Evolutionary conservation across 208 protist genomes (phyloP).

Genomic region (Leishmania major): DNA sequence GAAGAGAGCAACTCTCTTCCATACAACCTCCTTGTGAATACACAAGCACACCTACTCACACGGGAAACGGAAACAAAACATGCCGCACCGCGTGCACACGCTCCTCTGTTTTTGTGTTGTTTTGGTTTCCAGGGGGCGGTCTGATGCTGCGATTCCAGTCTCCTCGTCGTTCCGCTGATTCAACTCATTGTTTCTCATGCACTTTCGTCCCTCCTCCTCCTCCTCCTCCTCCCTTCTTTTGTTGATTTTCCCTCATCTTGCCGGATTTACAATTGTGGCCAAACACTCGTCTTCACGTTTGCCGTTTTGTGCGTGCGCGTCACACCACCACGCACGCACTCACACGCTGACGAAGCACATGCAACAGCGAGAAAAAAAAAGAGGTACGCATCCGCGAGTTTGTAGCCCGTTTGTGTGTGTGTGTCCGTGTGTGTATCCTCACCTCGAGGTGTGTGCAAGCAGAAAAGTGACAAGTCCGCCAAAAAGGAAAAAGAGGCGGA

Average conservation of each 20-base stretch:
- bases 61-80: neutral
- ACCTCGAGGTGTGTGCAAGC: neutral
- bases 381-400: neutral
- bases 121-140: neutral
- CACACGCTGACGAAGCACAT: neutral
- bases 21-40: neutral
- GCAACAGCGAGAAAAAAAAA: neutral
- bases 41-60: neutral
- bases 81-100: neutral
- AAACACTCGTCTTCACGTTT: neutral
- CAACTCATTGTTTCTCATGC: neutral
- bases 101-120: neutral
- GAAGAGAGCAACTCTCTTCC: neutral
- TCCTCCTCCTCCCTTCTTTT: neutral
- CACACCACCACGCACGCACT: neutral
- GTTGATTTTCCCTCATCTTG: neutral
- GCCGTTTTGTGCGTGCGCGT: neutral
- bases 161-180: conserved; percentile 2
- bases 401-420: neutral
- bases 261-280: neutral
- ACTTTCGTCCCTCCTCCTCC: neutral
- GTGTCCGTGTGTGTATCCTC: neutral
- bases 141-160: neutral
- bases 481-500: neutral
- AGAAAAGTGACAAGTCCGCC: neutral